phyloP scores from a whole-genome alignment of 805 yeast genomes.

The Monosporozyma yasuniensis region DNA sequence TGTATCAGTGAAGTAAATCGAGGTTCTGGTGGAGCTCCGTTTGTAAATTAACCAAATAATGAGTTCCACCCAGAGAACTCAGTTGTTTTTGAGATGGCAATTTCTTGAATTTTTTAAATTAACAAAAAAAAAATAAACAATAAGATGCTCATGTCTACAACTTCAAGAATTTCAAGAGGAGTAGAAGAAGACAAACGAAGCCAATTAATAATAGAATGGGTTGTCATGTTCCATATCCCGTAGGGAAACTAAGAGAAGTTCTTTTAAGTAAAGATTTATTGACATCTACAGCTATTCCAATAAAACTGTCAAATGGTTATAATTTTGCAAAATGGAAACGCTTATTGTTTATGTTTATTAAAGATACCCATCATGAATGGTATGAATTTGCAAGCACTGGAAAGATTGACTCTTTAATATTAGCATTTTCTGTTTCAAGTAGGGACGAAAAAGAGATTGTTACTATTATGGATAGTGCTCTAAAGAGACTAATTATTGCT shows the following conservation, averaged over 20 bases:
- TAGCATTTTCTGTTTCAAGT: neutral
- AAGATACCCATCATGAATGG: neutral
- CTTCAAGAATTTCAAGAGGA: neutral
- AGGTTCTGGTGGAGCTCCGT: neutral
- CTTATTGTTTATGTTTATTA: neutral
- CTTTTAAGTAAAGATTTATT: neutral
- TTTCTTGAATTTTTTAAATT: neutral
- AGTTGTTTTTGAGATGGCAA: neutral
- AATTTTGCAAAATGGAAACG: neutral
- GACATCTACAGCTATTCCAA: neutral
- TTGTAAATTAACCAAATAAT: too few relatives aligned
- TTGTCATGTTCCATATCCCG: neutral
- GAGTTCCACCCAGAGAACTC: too few relatives aligned
- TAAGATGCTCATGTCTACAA: neutral
- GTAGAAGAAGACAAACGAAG: neutral
- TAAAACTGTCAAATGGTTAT: neutral
- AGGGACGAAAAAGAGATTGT: neutral
- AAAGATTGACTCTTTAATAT: neutral
- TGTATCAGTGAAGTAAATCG: neutral
- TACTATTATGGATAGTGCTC: neutral
- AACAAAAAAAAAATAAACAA: neutral
- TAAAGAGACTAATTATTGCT: neutral
- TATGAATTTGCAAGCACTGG: neutral
- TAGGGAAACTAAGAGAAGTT: neutral
- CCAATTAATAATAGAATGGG: neutral